phyloP scores from a whole-genome alignment of 352 stramenopile genomes.

The Globisporangium ultimum region DNA sequence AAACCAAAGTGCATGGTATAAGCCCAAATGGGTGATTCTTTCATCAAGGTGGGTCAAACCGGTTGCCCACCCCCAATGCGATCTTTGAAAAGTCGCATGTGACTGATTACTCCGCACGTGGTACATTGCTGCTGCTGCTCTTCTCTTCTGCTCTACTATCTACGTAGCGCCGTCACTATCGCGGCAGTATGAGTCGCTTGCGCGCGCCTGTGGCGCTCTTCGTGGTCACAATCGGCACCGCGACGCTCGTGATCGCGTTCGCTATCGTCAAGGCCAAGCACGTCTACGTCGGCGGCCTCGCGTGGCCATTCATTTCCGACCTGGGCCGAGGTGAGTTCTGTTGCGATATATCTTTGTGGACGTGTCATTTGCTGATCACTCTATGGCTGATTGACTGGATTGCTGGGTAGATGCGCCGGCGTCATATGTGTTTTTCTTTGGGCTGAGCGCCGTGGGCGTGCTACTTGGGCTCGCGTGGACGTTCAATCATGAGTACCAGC shows the following conservation, averaged over 20 bases:
- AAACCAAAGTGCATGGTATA: too few species aligned
- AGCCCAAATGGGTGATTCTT: too few species aligned
- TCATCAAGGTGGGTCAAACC: too few species aligned
- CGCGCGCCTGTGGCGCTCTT: slow-evolving; percentile 6
- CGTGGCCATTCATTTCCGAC: slow-evolving; percentile 59
- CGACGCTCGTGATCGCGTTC: slow-evolving; percentile 31
- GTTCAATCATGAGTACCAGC: slow-evolving; percentile 62
- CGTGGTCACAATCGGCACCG: slow-evolving; percentile 11
- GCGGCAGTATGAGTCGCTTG: slow-evolving; percentile 3
- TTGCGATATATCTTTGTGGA: neutral
- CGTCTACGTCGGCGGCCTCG: slow-evolving; percentile 47
- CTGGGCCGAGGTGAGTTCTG: slow-evolving; percentile 36
- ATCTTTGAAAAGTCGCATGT: too few species aligned
- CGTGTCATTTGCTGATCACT: neutral
- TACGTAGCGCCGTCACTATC: too few species aligned
- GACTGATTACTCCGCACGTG: too few species aligned
- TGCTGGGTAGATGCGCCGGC: slow-evolving; percentile 30
- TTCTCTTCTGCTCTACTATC: too few species aligned
- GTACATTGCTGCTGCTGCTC: too few species aligned
- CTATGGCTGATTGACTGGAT: too few species aligned
- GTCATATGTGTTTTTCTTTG: slow-evolving; percentile 51
- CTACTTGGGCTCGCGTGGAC: slow-evolving; percentile 46
- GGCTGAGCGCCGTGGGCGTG: slow-evolving; percentile 40
- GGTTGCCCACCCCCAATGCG: too few species aligned
- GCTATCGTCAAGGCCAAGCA: slow-evolving; percentile 24